A percentile compares a stretch with the other conserved stretches of the same genome.
These are phyloP conservation scores for Globisporangium orthogonon DNA, from an alignment of 352 stramenopile species.

Conservation along the genomic window DNA sequence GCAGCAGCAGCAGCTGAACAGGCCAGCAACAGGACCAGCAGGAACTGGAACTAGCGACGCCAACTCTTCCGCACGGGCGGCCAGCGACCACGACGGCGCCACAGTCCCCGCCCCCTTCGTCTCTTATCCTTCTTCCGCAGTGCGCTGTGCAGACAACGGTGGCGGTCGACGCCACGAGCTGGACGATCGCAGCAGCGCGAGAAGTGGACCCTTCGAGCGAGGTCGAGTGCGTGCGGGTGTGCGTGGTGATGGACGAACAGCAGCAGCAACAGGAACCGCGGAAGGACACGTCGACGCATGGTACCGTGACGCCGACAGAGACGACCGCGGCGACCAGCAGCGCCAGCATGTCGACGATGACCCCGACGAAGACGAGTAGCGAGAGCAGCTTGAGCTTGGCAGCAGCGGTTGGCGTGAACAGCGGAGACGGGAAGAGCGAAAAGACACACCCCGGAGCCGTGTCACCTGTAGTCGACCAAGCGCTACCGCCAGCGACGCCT, in stretches of 20 bases:
- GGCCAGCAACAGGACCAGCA: conserved; percentile 10
- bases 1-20: background rate
- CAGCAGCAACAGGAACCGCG: conserved; percentile 34
- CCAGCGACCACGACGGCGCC: conserved; percentile 9
- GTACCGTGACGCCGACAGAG: conserved; percentile 14
- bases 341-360: conserved; percentile 17
- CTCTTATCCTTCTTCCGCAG: background rate
- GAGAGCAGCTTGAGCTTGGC: conserved; percentile 5
- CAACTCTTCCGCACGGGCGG: conserved; percentile 1
- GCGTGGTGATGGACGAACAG: conserved; percentile 64
- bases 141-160: conserved; percentile 27
- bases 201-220: conserved; percentile 11
- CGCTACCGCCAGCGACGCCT: too few relatives aligned
- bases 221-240: conserved; percentile 40
- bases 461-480: too few relatives aligned
- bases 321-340: conserved; percentile 17
- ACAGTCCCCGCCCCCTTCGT: conserved; percentile 12
- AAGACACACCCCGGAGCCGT: background rate
- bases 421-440: conserved; percentile 4
- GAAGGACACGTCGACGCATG: conserved; percentile 20
- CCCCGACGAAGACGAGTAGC: conserved; percentile 5
- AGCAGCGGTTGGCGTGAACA: conserved; percentile 1
- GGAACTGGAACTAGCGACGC: conserved; percentile 10
- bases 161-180: conserved; percentile 41
- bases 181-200: conserved; percentile 18